These are phyloP conservation scores for Xylariaceae sp. DNA, from an alignment of 2,329 filamentous ascomycete genomes.

Conservation along the genomic window DNA sequence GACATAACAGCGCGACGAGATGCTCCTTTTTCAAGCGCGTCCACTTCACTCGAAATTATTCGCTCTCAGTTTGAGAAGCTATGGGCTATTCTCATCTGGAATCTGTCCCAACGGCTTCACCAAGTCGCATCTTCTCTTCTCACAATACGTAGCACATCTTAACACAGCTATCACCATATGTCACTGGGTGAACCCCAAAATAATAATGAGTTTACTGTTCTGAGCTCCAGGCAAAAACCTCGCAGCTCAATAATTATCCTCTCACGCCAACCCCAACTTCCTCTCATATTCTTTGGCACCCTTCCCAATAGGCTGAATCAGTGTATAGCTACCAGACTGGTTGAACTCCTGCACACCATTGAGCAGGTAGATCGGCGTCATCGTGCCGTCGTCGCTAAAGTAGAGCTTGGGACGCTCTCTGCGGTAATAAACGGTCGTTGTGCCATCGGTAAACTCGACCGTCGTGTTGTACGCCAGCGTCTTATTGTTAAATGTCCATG, in stretches of 20 bases:
- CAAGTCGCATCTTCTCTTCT: too few species aligned
- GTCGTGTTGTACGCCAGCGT: slow-evolving; percentile 37
- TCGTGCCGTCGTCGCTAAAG: slow-evolving; percentile 53
- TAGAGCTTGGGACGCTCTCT: slow-evolving; percentile 57
- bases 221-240: background rate
- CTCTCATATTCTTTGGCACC: slow-evolving; percentile 26
- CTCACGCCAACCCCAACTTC: slow-evolving; percentile 23
- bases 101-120: too few species aligned
- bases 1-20: too few species aligned
- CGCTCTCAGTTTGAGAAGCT: too few species aligned
- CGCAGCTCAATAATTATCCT: too few species aligned
- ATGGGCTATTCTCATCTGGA: too few species aligned
- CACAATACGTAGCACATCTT: too few species aligned
- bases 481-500: slow-evolving; percentile 37
- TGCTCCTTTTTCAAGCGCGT: too few species aligned
- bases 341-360: slow-evolving; percentile 54
- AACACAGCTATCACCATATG: too few species aligned
- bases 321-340: slow-evolving; percentile 45
- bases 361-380: slow-evolving; percentile 54
- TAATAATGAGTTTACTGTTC: too few species aligned
- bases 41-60: too few species aligned
- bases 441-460: slow-evolving; percentile 50
- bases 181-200: too few species aligned
- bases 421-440: slow-evolving; percentile 47
- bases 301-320: slow-evolving; percentile 49